phyloP scores from a whole-genome alignment of 2,329 filamentous ascomycete genomes.

The Aureobasidium sp. region DNA sequence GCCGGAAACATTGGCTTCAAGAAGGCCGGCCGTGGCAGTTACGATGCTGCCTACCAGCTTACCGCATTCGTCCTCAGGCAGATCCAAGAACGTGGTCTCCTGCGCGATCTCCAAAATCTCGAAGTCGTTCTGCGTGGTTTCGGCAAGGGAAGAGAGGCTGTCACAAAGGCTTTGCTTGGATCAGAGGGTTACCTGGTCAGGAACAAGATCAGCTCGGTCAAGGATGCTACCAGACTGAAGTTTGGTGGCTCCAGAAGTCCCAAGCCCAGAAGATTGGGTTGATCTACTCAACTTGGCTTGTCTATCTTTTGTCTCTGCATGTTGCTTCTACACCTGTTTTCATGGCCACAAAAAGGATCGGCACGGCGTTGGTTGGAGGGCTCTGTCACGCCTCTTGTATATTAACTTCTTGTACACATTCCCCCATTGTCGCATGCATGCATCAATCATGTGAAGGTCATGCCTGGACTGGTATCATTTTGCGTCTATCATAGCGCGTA shows the following conservation, averaged over 20 bases:
- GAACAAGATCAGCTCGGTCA: constrained; percentile 67
- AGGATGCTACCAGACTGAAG: constrained; percentile 84
- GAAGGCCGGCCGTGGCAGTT: constrained; percentile 71
- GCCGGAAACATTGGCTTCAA: constrained; percentile 87
- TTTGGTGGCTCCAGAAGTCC: constrained; percentile 89
- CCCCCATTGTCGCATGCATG: constrained; percentile 4
- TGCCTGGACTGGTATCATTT: constrained; percentile 12
- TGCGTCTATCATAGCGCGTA: constrained; percentile 10
- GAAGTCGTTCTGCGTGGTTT: constrained; percentile 82
- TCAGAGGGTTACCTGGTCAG: constrained; percentile 72
- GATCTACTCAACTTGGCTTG: neutral
- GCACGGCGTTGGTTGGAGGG: constrained; percentile 16
- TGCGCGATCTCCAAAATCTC: constrained; percentile 66
- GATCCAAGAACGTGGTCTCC: constrained; percentile 74
- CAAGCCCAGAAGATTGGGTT: constrained; percentile 74
- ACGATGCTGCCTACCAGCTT: constrained; percentile 89
- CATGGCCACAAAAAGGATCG: constrained; percentile 9
- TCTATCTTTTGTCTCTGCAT: neutral
- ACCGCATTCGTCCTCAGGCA: constrained; percentile 74
- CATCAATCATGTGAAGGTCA: neutral
- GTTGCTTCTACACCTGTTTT: neutral
- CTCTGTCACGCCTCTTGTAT: neutral
- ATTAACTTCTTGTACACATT: neutral
- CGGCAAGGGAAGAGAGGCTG: constrained; percentile 78
- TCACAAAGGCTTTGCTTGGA: constrained; percentile 81